A percentile compares a stretch with the other conserved stretches of the same genome.
Conservation (phyloP, 2,329 filamentous ascomycete species). For the Keithomyces neogunnii region DNA sequence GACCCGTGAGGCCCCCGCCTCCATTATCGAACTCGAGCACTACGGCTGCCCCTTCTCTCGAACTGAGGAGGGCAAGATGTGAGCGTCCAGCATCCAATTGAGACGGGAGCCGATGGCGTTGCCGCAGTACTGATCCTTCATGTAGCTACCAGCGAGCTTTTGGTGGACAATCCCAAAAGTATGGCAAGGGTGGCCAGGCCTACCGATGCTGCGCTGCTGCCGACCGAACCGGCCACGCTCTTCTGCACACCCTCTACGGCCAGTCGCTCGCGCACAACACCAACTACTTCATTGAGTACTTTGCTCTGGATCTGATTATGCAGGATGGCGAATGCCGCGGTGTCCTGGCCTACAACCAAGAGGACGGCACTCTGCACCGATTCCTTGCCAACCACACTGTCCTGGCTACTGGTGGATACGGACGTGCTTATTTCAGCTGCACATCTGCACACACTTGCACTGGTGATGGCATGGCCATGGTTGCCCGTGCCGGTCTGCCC, state of each 20-base stretch:
- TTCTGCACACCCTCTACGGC: slow-evolving; percentile 96
- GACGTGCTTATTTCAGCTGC: slow-evolving; percentile 96
- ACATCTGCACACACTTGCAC: slow-evolving; percentile 98
- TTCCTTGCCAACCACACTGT: slow-evolving; percentile 97
- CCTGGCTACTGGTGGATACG: slow-evolving; percentile 92
- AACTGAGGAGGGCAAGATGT: slow-evolving; percentile 95
- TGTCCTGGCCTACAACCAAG: slow-evolving; percentile 96
- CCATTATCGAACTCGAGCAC: slow-evolving; percentile 91
- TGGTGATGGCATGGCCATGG: slow-evolving; percentile 99
- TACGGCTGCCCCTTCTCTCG: slow-evolving; percentile 95
- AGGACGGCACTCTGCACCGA: slow-evolving; percentile 94
- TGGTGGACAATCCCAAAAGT: slow-evolving; percentile 93
- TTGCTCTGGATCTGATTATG: slow-evolving; percentile 95
- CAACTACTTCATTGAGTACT: slow-evolving; percentile 99
- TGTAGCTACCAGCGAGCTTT: slow-evolving; percentile 90
- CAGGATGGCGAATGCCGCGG: slow-evolving; percentile 94
- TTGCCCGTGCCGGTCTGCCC: slow-evolving; percentile 90
- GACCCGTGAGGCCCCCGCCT: slow-evolving; percentile 87
- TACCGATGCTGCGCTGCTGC: slow-evolving; percentile 96
- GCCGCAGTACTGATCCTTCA: not conserved
- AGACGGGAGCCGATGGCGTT: not conserved
- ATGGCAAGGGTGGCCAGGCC: slow-evolving; percentile 92
- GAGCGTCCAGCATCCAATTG: slow-evolving; percentile 23
- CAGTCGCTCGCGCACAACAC: slow-evolving; percentile 96
- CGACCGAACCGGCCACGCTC: slow-evolving; percentile 92